A percentile compares a stretch with the other conserved stretches of the same genome.
phyloP scores from a whole-genome alignment of 2,329 filamentous ascomycete genomes.

The Setomelanomma holmii region DNA sequence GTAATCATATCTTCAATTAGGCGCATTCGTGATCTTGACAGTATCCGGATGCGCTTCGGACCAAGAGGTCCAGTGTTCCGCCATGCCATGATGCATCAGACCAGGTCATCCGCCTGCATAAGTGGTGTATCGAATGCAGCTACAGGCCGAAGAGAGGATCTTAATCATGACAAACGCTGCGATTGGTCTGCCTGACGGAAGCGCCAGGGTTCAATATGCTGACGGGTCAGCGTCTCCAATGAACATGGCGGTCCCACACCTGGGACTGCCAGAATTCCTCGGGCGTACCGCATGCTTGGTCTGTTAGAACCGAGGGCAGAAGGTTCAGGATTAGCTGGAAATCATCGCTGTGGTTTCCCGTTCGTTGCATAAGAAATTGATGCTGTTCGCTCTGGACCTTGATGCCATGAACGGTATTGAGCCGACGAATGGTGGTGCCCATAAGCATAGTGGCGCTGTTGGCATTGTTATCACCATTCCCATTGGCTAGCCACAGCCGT shows the following conservation, averaged over 20 bases:
- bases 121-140: constrained; percentile 17
- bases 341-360: constrained; percentile 13
- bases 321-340: constrained; percentile 16
- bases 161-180: constrained; percentile 17
- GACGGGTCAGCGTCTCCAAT: constrained; percentile 25
- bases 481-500: constrained; percentile 38
- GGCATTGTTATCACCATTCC: constrained; percentile 28
- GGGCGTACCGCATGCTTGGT: constrained; percentile 29
- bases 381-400: constrained; percentile 8
- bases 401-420: constrained; percentile 12
- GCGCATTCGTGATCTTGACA: too few species aligned
- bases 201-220: constrained; percentile 23
- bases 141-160: constrained; percentile 13
- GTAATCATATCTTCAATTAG: background rate
- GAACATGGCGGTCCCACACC: constrained; percentile 9
- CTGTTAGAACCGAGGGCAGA: constrained; percentile 13
- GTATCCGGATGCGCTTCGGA: too few species aligned
- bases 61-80: constrained; percentile 9
- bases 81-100: constrained; percentile 5
- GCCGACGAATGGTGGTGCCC: constrained; percentile 26
- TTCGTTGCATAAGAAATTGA: constrained; percentile 15
- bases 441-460: constrained; percentile 38
- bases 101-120: constrained; percentile 10
- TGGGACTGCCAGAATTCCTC: constrained; percentile 14
- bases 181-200: constrained; percentile 30